Conservation (phyloP, 306 rosid genomes). For the Astragalus glycyphyllos region DNA sequence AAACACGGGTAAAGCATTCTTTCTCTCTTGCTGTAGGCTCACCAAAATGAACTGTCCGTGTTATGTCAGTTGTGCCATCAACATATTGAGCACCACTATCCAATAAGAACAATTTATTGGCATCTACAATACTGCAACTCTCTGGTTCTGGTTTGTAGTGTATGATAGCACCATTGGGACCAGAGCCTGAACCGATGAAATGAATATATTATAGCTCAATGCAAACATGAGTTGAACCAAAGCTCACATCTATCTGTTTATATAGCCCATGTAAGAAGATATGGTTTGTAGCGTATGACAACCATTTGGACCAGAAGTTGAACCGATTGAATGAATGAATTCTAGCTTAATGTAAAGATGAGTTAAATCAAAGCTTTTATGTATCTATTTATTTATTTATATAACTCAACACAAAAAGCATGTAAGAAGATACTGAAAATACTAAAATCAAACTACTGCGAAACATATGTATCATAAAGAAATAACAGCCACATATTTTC, state of each 20-base stretch:
- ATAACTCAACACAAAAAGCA: too few species aligned
- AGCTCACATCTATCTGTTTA: not conserved
- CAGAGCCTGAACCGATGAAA: conserved; percentile 64
- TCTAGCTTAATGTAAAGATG: too few species aligned
- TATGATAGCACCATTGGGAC: conserved; percentile 94
- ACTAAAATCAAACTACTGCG: not conserved
- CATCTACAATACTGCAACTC: conserved; percentile 79
- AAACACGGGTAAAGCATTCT: conserved; percentile 93
- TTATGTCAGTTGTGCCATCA: conserved; percentile 96
- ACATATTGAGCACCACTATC: conserved; percentile 98
- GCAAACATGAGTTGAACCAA: conserved; percentile 31
- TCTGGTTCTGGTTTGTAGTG: conserved; percentile 92
- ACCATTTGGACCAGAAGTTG: too few species aligned
- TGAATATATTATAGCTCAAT: conserved; percentile 37
- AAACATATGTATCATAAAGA: conserved; percentile 14
- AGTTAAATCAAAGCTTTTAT: too few species aligned
- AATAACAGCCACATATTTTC: conserved; percentile 34
- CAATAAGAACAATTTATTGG: conserved; percentile 79
- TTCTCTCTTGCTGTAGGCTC: conserved; percentile 71
- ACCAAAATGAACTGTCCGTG: conserved; percentile 96
- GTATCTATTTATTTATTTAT: too few species aligned
- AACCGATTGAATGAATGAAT: too few species aligned
- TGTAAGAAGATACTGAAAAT: conserved; percentile 8
- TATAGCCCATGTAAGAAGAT: not conserved
- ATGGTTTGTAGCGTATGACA: too few species aligned